Evolutionary conservation across 345 rosid genomes (phyloP), one percentile per base, ranked within the genome.

Genomic region (Kernera saxatilis): DNA sequence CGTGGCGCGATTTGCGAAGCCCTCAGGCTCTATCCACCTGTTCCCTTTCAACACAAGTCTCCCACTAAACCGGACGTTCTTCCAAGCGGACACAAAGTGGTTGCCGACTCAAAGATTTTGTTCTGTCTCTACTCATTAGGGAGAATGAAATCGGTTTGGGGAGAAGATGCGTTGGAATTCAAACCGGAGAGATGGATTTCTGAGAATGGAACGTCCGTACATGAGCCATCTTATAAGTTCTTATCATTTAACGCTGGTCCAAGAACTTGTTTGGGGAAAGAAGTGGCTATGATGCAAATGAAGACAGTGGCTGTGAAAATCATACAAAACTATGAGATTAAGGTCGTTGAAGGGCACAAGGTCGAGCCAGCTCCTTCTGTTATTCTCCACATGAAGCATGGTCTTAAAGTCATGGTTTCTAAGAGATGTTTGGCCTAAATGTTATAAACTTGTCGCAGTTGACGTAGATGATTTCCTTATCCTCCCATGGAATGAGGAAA

Each of bases 221-320:
- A 53, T 44, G 72, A 75, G 53, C 90, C 92, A 10, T 82, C 90
- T 0, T 81, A 79, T 70, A 85, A 87, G 82, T 88, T 88, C 64
- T 40, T 80, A 1, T 74, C 88, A 2, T 88, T 88, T 62, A 84
- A 80, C 71, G 91, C 87, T 0, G 90, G 90, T 46, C 92, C 92
- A 2, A 84, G 87, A 66, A 82, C 84, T 63, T 86, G 90, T 60
- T 5, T 86, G 0, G 92, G 92, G 19, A 86, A 84, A 68, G 86
- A 84, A 64, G 65, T 87, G 23, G 87, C 88, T 21, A 75, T 87
- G 69, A 64, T 39, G 22, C 85, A 84, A 49, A 80, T 89, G 88
- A 89, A 89, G 73, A 17, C 74, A 14, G 86, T 85, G 8, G 54
- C 83, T 11, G 59, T 75, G 35, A 45, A 45, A 61, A 49, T 89